Base-by-base conservation (phyloP, 768 basidiomycete genomes). In the Amanita rubescens region DNA sequence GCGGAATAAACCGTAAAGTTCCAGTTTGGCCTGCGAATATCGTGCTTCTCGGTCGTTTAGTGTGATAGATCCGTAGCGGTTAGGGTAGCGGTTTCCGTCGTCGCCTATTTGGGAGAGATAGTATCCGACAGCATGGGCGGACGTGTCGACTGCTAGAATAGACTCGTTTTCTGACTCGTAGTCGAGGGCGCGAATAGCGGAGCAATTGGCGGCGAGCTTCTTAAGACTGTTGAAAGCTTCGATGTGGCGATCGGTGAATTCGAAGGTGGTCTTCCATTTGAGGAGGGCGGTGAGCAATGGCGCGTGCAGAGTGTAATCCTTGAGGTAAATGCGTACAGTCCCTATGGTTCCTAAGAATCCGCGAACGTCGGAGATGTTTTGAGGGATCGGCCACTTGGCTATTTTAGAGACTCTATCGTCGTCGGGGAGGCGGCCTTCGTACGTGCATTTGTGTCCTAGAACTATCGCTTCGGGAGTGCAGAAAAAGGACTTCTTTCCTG, bases 1-100 rank as follows among this genome's bases (percentile, higher is more conserved):
- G 12, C 58, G 54, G 20, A 59, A 70, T 0, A 75, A 43, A 0
- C 75, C 69, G 46, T 66, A 75, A 0, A 75, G 49, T 56, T 77
- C 72, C 0, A 66, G 27, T 42, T 78, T 77, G 0, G 71, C 63
- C 42, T 75, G 73, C 1, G 70, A 72, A 53, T 66, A 73, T 0
- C 60, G 22, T 1, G 61, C 51, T 56, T 74, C 68, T 0, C 66
- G 20, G 0, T 67, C 64, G 35, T 71, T 72, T 22, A 75, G 60
- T 0, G 67, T 30, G 8, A 0, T 54, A 51, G 6, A 37, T 17
- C 35, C 35, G 15, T 37, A 14, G 5, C 35, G 7, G 35, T 15
- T 37, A 14, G 35, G 35, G n/a, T 37, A 37, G 35, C 35, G 14
- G 11, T 37, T 37, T 37, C 46, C 19, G 1, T 51, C n/a, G 19